A percentile compares a stretch with the other conserved stretches of the same genome.
These are phyloP conservation scores for Petunia secreta DNA, from an alignment of 257 asterid species.

Conservation along the genomic window DNA sequence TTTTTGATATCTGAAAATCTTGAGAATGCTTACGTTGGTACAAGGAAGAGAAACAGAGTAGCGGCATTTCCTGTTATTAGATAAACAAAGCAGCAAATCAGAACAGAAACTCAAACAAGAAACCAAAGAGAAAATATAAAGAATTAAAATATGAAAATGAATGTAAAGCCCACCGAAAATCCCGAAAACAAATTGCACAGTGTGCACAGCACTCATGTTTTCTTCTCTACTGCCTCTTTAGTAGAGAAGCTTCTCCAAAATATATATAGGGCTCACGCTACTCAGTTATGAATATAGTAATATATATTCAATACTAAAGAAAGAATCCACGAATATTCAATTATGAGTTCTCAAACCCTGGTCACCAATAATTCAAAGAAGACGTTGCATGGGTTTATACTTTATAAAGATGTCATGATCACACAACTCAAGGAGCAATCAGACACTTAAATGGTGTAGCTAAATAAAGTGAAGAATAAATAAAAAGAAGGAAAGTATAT, in stretches of 20 bases:
- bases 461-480: background rate
- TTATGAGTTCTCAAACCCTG: background rate
- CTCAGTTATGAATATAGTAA: background rate
- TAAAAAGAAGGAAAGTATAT: background rate
- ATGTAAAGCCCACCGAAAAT: slow-evolving; percentile 51
- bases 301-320: background rate
- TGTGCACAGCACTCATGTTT: slow-evolving; percentile 31
- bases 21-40: slow-evolving; percentile 57
- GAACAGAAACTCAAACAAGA: background rate
- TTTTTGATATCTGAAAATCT: background rate
- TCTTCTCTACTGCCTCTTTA: background rate
- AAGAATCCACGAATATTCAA: background rate
- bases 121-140: background rate
- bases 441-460: background rate
- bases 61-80: slow-evolving; percentile 60
- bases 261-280: background rate
- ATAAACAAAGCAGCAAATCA: background rate
- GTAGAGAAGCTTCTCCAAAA: background rate
- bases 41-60: slow-evolving; percentile 78
- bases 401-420: background rate
- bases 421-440: background rate
- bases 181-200: slow-evolving; percentile 62
- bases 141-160: background rate
- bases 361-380: background rate
- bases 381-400: background rate